phyloP scores from a whole-genome alignment of 2,329 filamentous ascomycete genomes.

The Dactylellina parvicollis region DNA sequence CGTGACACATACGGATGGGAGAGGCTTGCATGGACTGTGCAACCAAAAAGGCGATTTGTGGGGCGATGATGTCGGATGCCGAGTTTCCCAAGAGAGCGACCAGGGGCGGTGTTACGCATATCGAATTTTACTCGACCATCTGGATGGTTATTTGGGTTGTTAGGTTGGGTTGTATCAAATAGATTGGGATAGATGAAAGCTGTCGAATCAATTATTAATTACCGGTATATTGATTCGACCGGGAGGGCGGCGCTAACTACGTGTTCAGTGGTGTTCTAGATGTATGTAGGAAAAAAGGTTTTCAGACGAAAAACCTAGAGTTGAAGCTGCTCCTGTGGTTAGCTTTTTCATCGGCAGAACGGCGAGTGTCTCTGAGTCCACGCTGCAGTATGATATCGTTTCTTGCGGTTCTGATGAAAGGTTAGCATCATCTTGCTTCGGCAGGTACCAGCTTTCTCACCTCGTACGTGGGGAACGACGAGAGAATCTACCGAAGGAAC shows the following conservation, averaged over 20 bases:
- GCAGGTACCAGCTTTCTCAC: conserved; percentile 22
- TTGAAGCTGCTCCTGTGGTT: too few species aligned
- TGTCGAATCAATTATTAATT: not conserved
- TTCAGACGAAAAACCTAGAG: too few species aligned
- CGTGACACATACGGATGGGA: conserved; percentile 32
- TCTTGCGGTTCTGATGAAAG: conserved; percentile 37
- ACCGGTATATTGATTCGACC: not conserved
- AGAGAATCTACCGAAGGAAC: conserved; percentile 15
- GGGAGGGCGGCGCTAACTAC: not conserved
- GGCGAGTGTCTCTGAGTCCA: too few species aligned
- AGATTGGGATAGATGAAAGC: not conserved
- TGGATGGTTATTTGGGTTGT: conserved; percentile 14
- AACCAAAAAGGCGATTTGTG: conserved; percentile 34
- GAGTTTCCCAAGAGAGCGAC: conserved; percentile 11
- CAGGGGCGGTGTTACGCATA: conserved; percentile 43
- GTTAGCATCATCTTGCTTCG: conserved; percentile 36
- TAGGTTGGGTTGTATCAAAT: not conserved
- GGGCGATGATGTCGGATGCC: conserved; percentile 45
- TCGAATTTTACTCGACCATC: conserved; percentile 7
- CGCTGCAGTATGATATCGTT: too few species aligned
- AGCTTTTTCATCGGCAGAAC: too few species aligned
- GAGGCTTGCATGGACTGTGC: conserved; percentile 46
- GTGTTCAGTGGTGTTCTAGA: not conserved
- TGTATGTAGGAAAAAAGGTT: not conserved
- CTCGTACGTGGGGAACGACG: too few species aligned